Evolutionary conservation across 805 yeast genomes (phyloP), one percentile per base, ranked within the genome.

Genomic region (Monosporozyma aquatica): DNA sequence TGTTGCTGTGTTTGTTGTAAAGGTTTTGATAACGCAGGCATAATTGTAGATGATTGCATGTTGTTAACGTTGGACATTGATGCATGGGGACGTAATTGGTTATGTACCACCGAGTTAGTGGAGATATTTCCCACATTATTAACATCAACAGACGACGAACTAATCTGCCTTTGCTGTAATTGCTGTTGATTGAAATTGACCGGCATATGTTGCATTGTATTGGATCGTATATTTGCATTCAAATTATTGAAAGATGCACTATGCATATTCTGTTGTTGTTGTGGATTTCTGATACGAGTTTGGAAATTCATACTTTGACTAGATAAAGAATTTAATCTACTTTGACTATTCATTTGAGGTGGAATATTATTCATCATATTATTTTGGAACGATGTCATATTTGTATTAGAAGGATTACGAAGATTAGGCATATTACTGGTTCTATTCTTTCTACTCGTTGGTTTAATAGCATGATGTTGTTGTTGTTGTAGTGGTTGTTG

Each of bases 401-500:
- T 52, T 8, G 52, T 36, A 38, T 54, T 58, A 1, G 65, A 59
- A 8, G 65, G 60, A 43, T 52, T 53, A 13, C 64, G 59, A 27
- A 61, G 42, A n/a, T 46, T 47, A 14, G 60, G 56, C 59, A 62
- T 55, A 37, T 55, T 54, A 35, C 64, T 60, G 24, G 50, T 47
- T 51, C 66, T 59, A 40, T 62, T 61, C 41, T 62, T 62, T 41
- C 67, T 58, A 39, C 66, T 61, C 1, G 67, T 61, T 30, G 65
- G 56, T 44, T 58, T 55, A 41, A 59, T 50, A n/a, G 56, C 45
- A 38, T 55, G 52, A 24, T 55, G 52, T 35, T 39, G 33, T 14
- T 32, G 43, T 36, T 43, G 37, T 20, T 32, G 37, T 23, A 5
- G 30, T 14, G 17, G 40, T 7, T 44, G 39, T 8, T 14, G 4